phyloP scores from a whole-genome alignment of 345 rosid species.

The Carallia brachiata region DNA sequence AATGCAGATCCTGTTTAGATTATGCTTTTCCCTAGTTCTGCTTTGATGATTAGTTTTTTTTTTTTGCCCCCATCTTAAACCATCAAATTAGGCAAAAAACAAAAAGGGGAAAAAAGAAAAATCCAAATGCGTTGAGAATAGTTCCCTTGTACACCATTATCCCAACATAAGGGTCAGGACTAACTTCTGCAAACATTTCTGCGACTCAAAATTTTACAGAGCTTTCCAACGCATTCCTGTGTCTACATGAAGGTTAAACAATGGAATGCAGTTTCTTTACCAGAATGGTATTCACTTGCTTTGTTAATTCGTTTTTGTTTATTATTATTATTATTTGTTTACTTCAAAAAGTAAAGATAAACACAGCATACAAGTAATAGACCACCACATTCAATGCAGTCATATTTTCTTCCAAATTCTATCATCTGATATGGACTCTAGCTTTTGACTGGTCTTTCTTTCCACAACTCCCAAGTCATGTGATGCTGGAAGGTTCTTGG shows the following conservation, averaged over 20 bases:
- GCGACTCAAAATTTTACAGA: background rate
- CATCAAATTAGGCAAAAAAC: background rate
- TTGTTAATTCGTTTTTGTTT: background rate
- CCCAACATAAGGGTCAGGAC: no score
- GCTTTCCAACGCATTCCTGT: background rate
- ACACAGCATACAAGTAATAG: background rate
- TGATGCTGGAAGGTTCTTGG: constrained; percentile 12
- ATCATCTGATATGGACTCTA: background rate
- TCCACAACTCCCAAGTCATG: background rate
- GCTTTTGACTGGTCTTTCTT: background rate
- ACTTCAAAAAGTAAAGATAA: background rate
- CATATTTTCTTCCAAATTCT: no score
- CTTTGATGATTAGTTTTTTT: background rate
- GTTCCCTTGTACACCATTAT: no score
- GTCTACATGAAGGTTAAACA: no score
- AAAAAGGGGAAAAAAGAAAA: no score
- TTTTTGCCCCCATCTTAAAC: background rate
- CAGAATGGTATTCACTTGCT: no score
- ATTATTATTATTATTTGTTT: background rate
- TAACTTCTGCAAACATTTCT: background rate
- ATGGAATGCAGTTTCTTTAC: no score
- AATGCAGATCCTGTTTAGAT: background rate
- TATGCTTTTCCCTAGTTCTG: no score
- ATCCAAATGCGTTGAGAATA: no score
- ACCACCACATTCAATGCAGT: background rate